Evolutionary conservation across 306 rosid species (phyloP), one percentile per base, ranked within the genome.

Genomic region (Argentina anserina): DNA sequence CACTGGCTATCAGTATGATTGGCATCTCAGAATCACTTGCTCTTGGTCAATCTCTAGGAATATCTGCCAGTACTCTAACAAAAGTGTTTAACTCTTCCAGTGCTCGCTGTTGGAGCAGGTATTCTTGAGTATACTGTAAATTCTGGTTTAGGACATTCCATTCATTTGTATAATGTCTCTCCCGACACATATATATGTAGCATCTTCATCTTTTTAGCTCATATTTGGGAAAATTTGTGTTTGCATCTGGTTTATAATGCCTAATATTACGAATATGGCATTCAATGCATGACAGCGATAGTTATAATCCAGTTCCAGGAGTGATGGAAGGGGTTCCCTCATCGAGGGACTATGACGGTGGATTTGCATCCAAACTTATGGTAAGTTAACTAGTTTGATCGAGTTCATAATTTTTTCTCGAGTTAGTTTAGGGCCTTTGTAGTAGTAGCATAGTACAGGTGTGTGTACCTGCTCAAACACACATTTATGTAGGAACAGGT

Each of bases 81-180:
- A 75, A 83, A 69, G 91, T 94, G 41, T 91, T 94, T 76, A 94
- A 89, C 81, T 88, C 96, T 71, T 94, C 98, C 18, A 94, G 95
- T 45, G 96, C 96, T 83, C 91, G 96, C 58, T 89, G 96, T 85
- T 94, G 98, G 98, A 91, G 98, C 84, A 94, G 98, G 98, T 93
- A 86, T 23, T 53, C 23, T 25, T 14, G 6, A 53, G 56, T 18
- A 14, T 33, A 25, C 39, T 40, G 11, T 71, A 25, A 21, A 55
- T 39, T 55, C 18, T 70, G 8, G 74, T 40, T 3, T 50, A 50
- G 33, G 74, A 14, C 33, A 12, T 34, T 3, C 60, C 60, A 18
- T 33, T 9, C 18, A 64, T n/a, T 36, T 64, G 17, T 37, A 21
- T 13, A n/a, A 53, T 45, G 20, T 68, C 11, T 68, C 31, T 9